Percentiles rank a stretch among this genome's conserved stretches.
Conservation (phyloP, 768 basidiomycete species). For the Atractiella rhizophila region DNA sequence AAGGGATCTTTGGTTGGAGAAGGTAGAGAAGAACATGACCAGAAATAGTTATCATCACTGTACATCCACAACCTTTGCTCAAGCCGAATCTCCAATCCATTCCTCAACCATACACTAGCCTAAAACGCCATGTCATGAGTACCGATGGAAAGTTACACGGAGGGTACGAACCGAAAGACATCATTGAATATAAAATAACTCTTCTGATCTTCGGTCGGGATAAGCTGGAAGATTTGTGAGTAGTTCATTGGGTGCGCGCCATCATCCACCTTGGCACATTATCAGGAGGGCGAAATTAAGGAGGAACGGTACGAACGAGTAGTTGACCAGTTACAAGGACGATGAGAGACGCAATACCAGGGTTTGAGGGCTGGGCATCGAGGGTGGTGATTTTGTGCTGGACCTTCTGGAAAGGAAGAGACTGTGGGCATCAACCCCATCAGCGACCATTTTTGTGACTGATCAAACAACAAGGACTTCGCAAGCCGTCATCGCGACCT, state of each 20-base stretch:
- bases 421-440: slow-evolving; percentile 23
- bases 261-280: slow-evolving; percentile 39
- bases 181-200: no score
- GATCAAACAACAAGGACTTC: neutral
- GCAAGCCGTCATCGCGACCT: no score
- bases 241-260: slow-evolving; percentile 54
- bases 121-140: no score
- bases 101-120: no score
- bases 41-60: no score
- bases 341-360: slow-evolving; percentile 31
- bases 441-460: neutral
- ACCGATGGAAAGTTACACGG: no score
- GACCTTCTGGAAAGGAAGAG: slow-evolving; percentile 56
- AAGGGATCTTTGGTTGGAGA: no score
- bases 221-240: slow-evolving; percentile 79
- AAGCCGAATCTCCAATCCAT: no score
- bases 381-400: slow-evolving; percentile 53
- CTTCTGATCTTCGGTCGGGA: no score
- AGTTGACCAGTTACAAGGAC: slow-evolving; percentile 77
- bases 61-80: no score
- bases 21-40: no score
- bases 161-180: no score
- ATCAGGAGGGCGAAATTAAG: neutral
- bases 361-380: slow-evolving; percentile 65
- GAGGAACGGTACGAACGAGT: slow-evolving; percentile 28